Conservation (phyloP, 1,139 yeast species). For the Yamadazyma trypodendri region DNA sequence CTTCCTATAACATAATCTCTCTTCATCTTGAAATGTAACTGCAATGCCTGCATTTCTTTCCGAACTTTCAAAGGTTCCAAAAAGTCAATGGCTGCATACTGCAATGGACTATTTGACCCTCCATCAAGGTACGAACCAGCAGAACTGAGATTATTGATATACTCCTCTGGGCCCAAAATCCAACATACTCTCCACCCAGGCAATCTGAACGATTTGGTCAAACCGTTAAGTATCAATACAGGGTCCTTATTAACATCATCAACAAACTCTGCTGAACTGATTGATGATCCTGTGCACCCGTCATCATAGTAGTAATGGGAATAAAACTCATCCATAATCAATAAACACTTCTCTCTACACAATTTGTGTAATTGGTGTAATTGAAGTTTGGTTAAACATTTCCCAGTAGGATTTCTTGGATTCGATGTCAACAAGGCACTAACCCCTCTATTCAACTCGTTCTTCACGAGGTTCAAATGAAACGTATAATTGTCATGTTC, state of each 20-base stretch:
- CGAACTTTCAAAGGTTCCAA: constrained; percentile 52
- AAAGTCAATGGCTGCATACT: constrained; percentile 60
- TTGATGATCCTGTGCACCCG: constrained; percentile 55
- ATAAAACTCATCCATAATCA: constrained; percentile 69
- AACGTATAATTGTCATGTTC: constrained; percentile 62
- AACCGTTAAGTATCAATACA: constrained; percentile 61
- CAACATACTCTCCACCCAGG: constrained; percentile 75
- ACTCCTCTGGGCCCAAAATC: constrained; percentile 67
- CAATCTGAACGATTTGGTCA: constrained; percentile 63
- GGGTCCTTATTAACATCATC: constrained; percentile 63
- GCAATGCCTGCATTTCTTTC: constrained; percentile 60
- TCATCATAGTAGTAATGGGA: constrained; percentile 64
- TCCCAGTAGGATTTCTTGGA: constrained; percentile 70
- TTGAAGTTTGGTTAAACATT: constrained; percentile 52
- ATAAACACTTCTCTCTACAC: constrained; percentile 56
- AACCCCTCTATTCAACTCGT: constrained; percentile 61
- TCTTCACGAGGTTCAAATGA: constrained; percentile 54
- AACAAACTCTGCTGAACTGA: constrained; percentile 54
- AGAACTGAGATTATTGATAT: constrained; percentile 56
- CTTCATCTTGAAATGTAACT: constrained; percentile 59
- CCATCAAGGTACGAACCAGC: constrained; percentile 69
- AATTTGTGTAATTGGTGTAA: constrained; percentile 52
- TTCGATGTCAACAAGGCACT: constrained; percentile 62
- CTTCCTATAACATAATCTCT: constrained; percentile 58
- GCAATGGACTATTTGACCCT: constrained; percentile 66